Evolutionary conservation across 164 flowering plant genomes (phyloP), one percentile per base, ranked within the genome.

Genomic region (Buxus sempervirens): DNA sequence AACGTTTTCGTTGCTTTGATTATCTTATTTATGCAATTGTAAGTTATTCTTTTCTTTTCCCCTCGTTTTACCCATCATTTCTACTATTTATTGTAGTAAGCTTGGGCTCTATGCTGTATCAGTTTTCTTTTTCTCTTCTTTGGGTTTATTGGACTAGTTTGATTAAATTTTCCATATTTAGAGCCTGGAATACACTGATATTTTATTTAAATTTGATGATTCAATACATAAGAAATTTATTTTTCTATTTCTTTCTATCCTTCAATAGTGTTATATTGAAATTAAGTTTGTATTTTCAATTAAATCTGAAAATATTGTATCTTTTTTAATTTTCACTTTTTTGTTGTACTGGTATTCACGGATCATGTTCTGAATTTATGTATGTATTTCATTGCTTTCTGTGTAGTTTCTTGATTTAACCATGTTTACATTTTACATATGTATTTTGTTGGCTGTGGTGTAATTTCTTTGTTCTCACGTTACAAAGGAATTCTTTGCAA

Each of bases 1-100:
- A 95, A 77, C 90, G 98, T 57, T 89, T 78, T 60, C 85, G 67
- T 55, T 91, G 97, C 82, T 91, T 85, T 79, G 74, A 67, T 25
- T 89, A 88, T 73, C 75, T 95, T 69, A 75, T 95, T 38, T 80
- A 92, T 73, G 94, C 88, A 68, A 84, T 88, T 79, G 98, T 94
- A 73, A 83, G 98, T 84, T 18, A 51, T 54, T 60, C 21, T 58
- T 22, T 58, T 0, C 15, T 66, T 8, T 13, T 6, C 2, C 53
- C 23, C 54, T 20, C 42, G 6, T 7, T 49, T 9, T 26, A n/a
- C n/a, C n/a, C n/a, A 54, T 19, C 51, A 22, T 57, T 1, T 19
- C 62, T 6, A 19, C 23, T 15, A 9, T 4, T 53, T 25, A 13
- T 64, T 23, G 32, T 38, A 20, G 38, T 3, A 32, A 32, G 38